Base-by-base conservation (phyloP, 1,284 basidiomycete species). In the Microbotryomycetes sp. region DNA sequence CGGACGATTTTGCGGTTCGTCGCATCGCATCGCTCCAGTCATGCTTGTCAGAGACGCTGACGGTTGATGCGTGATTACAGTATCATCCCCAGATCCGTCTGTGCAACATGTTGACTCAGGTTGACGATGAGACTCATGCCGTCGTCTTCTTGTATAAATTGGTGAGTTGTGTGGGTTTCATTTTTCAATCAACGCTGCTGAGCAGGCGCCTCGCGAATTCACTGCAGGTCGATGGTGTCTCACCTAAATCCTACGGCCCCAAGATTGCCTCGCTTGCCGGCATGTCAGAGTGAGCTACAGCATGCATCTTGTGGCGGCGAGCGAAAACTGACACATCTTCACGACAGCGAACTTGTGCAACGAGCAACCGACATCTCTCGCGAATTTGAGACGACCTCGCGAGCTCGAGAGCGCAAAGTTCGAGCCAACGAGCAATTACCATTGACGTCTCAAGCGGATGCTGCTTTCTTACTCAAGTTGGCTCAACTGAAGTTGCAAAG, bases 111-210 rank as follows among this genome's bases (percentile, higher is more conserved):
- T 82, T 86, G 49, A 96, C 92, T 0, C 81, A 89, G 57, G 87
- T 97, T 2, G 89, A 96, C 72, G 90, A 96, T 59, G 86, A 88
- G 65, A 88, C 89, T 73, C 82, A 86, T 62, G 89, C 89, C 77
- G 90, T 88, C 46, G 83, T 92, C 22, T 96, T 96, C 80, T 79
- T 97, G 23, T 97, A 93, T 80, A 93, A 94, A 78, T 84, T 97
- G 42, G 84, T 93, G 49, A 84, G 88, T 46, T 66, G 71, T 72
- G 7, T 47, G 19, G 19, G 36, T 9, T 19, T 53, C 12, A 25
- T 42, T 54, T 56, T 28, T 32, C 26, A 49, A 46, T 23, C 29
- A 23, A 42, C 25, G 16, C 22, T 23, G 16, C 2, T 19, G 30
- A 25, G 19, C 29, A 9, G 4, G 7, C 49, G 29, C 12, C 29